Percentiles rank a stretch among this genome's conserved stretches.
These are phyloP conservation scores for Silybum marianum DNA, from an alignment of 129 eudicot species.

Conservation along the genomic window DNA sequence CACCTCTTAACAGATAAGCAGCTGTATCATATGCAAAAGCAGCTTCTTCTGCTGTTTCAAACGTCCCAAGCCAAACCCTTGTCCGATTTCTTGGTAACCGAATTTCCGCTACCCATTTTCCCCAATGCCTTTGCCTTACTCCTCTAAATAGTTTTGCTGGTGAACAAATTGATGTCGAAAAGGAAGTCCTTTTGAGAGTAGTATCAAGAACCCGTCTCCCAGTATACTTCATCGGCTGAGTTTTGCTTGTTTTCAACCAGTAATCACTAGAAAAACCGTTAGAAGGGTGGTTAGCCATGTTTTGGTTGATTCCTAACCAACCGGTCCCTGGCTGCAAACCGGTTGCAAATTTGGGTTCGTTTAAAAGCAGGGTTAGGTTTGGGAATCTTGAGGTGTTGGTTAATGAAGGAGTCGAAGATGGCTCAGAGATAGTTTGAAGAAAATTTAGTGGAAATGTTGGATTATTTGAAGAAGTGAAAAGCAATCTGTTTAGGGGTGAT, in stretches of 20 bases:
- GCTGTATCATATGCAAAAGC: conserved; percentile 92
- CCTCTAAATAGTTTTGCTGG: conserved; percentile 61
- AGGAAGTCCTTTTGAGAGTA: conserved; percentile 26
- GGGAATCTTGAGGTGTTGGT: conserved; percentile 32
- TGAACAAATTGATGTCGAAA: conserved; percentile 23
- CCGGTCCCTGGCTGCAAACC: conserved; percentile 25
- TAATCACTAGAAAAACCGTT: conserved; percentile 33
- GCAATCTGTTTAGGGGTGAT: conserved; percentile 12
- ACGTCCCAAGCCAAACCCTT: conserved; percentile 92
- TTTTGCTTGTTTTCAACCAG: conserved; percentile 58
- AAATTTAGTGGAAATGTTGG: conserved; percentile 47
- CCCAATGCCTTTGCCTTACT: conserved; percentile 96
- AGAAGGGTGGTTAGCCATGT: not conserved
- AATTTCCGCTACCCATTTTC: conserved; percentile 94
- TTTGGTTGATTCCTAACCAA: conserved; percentile 40
- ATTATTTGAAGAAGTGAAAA: conserved; percentile 1
- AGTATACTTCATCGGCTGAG: conserved; percentile 71
- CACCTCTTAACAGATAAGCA: conserved; percentile 79
- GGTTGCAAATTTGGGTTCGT: conserved; percentile 31
- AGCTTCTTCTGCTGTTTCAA: conserved; percentile 90
- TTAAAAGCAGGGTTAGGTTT: conserved; percentile 40
- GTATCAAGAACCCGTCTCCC: conserved; percentile 36
- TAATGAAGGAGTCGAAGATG: conserved; percentile 20
- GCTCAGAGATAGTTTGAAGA: conserved; percentile 52
- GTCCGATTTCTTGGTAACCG: conserved; percentile 83